These are phyloP conservation scores for Dittrichia graveolens DNA, from an alignment of 129 eudicot genomes.

Conservation along the genomic window DNA sequence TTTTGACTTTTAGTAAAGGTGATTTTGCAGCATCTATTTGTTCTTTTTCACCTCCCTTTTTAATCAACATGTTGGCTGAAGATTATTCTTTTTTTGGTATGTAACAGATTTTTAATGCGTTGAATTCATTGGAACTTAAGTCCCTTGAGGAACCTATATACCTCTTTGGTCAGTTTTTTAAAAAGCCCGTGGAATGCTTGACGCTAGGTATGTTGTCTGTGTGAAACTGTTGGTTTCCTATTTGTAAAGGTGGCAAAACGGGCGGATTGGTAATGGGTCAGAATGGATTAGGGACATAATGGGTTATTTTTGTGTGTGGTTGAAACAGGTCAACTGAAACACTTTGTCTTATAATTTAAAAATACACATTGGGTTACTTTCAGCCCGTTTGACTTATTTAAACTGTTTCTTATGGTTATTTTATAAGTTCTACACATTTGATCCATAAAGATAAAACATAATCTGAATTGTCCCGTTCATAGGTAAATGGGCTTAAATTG, in stretches of 20 bases:
- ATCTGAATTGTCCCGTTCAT: neutral
- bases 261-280: neutral
- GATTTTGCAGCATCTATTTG: slow-evolving; percentile 36
- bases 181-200: slow-evolving; percentile 92
- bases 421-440: neutral
- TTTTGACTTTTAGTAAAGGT: slow-evolving; percentile 62
- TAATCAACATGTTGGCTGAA: slow-evolving; percentile 21
- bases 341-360: neutral
- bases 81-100: neutral
- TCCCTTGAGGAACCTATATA: slow-evolving; percentile 96
- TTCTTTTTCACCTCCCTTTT: slow-evolving; percentile 20
- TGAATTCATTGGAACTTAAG: slow-evolving; percentile 92
- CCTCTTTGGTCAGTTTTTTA: slow-evolving; percentile 92
- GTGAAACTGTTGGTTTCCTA: neutral
- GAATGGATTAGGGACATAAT: neutral
- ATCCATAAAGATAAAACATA: neutral
- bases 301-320: neutral
- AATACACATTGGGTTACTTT: neutral
- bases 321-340: neutral
- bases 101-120: slow-evolving; percentile 77
- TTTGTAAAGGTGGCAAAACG: neutral
- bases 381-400: neutral
- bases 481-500: neutral
- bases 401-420: neutral
- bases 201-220: slow-evolving; percentile 67